A percentile compares a stretch with the other conserved stretches of the same genome.
Evolutionary conservation across 2,329 filamentous ascomycete species (phyloP).

Genomic region (Paecilomyces formosus): DNA sequence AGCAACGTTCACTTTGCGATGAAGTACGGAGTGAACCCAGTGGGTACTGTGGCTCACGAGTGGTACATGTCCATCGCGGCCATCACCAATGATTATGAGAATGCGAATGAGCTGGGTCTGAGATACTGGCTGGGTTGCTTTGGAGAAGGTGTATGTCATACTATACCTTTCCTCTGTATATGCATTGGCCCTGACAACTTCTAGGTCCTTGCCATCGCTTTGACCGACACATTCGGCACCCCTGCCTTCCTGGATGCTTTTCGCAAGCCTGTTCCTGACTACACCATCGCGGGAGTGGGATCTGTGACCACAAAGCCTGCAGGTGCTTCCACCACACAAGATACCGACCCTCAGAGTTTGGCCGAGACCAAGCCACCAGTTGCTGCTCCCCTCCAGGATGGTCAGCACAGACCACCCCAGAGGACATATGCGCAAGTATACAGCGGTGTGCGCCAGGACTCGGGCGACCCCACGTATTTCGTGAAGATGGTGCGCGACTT

Average conservation of each 20-base stretch:
- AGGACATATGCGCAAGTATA: slow-evolving; percentile 76
- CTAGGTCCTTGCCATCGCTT: slow-evolving; percentile 69
- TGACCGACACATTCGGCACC: slow-evolving; percentile 96
- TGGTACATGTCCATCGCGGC: slow-evolving; percentile 99
- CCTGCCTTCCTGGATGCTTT: slow-evolving; percentile 82
- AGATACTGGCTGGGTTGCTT: slow-evolving; percentile 89
- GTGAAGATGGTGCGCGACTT: slow-evolving; percentile 72
- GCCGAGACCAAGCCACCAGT: slow-evolving; percentile 35
- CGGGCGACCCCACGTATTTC: slow-evolving; percentile 74
- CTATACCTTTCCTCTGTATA: not conserved
- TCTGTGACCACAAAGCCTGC: slow-evolving; percentile 33
- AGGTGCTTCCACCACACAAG: slow-evolving; percentile 36
- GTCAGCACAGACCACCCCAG: slow-evolving; percentile 30
- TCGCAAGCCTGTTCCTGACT: slow-evolving; percentile 53
- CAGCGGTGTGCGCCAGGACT: slow-evolving; percentile 80
- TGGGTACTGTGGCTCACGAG: slow-evolving; percentile 91
- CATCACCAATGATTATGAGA: slow-evolving; percentile 75
- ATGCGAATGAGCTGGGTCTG: slow-evolving; percentile 76
- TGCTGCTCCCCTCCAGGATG: slow-evolving; percentile 33
- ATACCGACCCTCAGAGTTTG: slow-evolving; percentile 28
- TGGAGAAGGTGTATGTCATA: slow-evolving; percentile 56
- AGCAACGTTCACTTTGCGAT: slow-evolving; percentile 97
- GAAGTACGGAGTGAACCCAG: slow-evolving; percentile 75
- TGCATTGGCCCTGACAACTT: slow-evolving; percentile 2
- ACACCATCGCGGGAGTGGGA: slow-evolving; percentile 34